phyloP scores from a whole-genome alignment of 2,329 filamentous ascomycete genomes.

The Capronia americana region DNA sequence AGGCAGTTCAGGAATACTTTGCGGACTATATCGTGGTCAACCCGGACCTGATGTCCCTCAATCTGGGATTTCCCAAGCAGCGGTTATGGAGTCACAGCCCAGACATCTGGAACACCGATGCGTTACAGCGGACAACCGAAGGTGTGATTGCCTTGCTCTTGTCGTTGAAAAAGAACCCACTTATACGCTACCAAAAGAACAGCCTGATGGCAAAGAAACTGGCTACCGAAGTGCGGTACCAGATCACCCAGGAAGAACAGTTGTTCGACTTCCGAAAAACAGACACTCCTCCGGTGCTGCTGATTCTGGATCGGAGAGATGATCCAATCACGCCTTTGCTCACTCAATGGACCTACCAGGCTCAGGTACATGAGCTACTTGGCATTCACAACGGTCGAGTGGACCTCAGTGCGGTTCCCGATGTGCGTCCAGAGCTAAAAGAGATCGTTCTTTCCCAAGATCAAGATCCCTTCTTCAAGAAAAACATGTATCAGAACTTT shows the following conservation, averaged over 20 bases:
- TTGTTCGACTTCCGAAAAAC: constrained; percentile 95
- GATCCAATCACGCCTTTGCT: constrained; percentile 93
- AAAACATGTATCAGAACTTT: constrained; percentile 99
- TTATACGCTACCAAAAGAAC: constrained; percentile 92
- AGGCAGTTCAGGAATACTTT: constrained; percentile 92
- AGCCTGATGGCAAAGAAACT: constrained; percentile 90
- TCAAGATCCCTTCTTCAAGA: constrained; percentile 98
- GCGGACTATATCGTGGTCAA: constrained; percentile 96
- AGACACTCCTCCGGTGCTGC: constrained; percentile 89
- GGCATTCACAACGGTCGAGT: constrained; percentile 95
- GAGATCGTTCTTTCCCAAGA: constrained; percentile 96
- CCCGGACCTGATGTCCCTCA: constrained; percentile 85
- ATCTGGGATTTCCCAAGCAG: constrained; percentile 73
- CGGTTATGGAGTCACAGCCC: constrained; percentile 81
- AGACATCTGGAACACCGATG: constrained; percentile 89
- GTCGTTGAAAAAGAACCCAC: constrained; percentile 92
- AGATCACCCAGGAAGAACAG: constrained; percentile 93
- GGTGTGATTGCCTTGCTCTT: constrained; percentile 83
- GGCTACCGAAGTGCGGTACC: constrained; percentile 88
- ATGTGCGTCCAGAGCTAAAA: constrained; percentile 82
- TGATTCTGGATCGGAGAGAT: constrained; percentile 88
- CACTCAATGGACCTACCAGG: constrained; percentile 99
- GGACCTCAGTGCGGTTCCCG: constrained; percentile 81
- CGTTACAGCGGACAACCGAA: constrained; percentile 84
- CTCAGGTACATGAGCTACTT: constrained; percentile 97